Evolutionary conservation across 164 flowering plant species (phyloP).

Genomic region (Berberis vulgaris): DNA sequence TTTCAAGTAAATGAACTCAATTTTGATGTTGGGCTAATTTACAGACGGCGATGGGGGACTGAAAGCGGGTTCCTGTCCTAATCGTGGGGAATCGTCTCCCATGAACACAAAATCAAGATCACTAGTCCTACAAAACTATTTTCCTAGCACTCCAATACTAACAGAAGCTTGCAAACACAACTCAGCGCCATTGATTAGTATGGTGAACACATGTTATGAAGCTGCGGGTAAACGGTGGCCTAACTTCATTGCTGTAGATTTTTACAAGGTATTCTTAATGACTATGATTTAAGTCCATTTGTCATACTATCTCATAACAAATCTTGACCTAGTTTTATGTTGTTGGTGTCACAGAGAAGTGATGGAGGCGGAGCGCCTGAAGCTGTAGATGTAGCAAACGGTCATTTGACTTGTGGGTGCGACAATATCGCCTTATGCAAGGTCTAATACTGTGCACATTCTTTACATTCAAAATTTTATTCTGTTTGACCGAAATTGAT

Average conservation of each 20-base stretch:
- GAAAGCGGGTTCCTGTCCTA: conserved; percentile 69
- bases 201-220: conserved; percentile 58
- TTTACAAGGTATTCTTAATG: conserved; percentile 49
- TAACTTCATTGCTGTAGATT: conserved; percentile 87
- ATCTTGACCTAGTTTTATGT: background rate
- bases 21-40: conserved; percentile 8
- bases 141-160: conserved; percentile 38
- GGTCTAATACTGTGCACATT: conserved; percentile 28
- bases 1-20: background rate
- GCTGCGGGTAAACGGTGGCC: conserved; percentile 82
- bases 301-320: too few species aligned
- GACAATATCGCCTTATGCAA: conserved; percentile 55
- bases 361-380: conserved; percentile 83
- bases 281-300: background rate
- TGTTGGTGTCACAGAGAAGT: conserved; percentile 55
- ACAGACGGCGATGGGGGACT: conserved; percentile 81
- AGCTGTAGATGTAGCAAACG: conserved; percentile 71
- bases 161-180: conserved; percentile 53
- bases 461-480: background rate
- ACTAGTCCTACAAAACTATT: conserved; percentile 59
- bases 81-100: conserved; percentile 69
- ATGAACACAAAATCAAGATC: conserved; percentile 58
- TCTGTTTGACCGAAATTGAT: too few species aligned
- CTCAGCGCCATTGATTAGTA: conserved; percentile 56
- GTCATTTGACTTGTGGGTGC: conserved; percentile 78